These are phyloP conservation scores for Dactylellina sp. DNA, from an alignment of 2,329 filamentous ascomycete species.

Conservation along the genomic window DNA sequence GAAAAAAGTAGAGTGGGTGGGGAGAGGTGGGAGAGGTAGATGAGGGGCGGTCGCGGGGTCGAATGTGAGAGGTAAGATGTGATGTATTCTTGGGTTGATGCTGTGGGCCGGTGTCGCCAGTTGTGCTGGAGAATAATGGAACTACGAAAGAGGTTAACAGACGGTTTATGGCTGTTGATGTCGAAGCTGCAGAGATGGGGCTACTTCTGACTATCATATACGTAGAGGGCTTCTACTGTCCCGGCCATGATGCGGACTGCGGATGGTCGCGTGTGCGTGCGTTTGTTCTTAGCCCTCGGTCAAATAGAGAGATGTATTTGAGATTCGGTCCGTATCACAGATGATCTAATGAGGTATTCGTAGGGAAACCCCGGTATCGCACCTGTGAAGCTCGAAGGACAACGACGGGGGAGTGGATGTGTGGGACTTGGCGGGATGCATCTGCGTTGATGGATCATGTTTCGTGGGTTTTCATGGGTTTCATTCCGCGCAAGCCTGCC, in stretches of 20 bases:
- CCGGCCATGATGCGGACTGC: conserved; percentile 74
- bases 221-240: conserved; percentile 93
- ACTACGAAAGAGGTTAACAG: conserved; percentile 66
- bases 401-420: neutral
- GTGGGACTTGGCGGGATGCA: neutral
- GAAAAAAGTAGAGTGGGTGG: conserved; percentile 91
- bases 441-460: conserved; percentile 36
- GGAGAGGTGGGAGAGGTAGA: conserved; percentile 83
- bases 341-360: no score
- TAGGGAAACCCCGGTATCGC: no score
- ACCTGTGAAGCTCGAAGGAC: neutral
- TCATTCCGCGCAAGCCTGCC: no score
- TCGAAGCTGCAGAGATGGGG: conserved; percentile 61
- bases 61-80: conserved; percentile 88
- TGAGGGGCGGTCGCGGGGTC: conserved; percentile 81
- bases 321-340: no score
- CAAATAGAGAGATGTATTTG: neutral
- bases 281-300: neutral
- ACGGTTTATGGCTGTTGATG: conserved; percentile 13
- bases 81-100: conserved; percentile 81
- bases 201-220: conserved; percentile 95
- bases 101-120: conserved; percentile 75
- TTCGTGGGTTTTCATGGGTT: no score
- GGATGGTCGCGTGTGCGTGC: neutral
- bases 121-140: conserved; percentile 86